Percentiles rank a stretch among this genome's conserved stretches.
Conservation (phyloP, 2,329 filamentous ascomycete genomes). For the Incumbomyces delicatus region DNA sequence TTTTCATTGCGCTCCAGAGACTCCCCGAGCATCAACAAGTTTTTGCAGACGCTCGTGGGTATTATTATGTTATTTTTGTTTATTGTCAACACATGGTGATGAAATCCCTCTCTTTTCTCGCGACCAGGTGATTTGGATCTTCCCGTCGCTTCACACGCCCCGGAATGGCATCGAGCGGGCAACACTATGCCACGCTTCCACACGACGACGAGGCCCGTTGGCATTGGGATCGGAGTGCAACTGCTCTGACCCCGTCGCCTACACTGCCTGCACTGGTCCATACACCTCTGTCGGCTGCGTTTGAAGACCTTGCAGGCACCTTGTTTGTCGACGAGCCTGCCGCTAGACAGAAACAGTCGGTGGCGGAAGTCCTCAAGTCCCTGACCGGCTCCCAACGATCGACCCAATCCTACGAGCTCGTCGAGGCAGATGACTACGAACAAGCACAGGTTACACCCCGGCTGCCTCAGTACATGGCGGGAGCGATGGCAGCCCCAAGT, state of each 20-base stretch:
- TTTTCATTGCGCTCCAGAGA: background rate
- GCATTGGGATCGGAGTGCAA: background rate
- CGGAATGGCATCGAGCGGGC: background rate
- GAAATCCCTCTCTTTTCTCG: too few species aligned
- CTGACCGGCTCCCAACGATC: constrained; percentile 13
- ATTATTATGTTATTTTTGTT: too few species aligned
- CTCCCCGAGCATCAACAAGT: too few species aligned
- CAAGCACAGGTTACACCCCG: constrained; percentile 19
- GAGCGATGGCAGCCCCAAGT: constrained; percentile 3
- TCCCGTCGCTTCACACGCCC: background rate
- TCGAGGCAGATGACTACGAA: constrained; percentile 38
- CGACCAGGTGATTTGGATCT: background rate
- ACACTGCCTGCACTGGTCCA: background rate
- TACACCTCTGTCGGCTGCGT: constrained; percentile 2
- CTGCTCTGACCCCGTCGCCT: background rate
- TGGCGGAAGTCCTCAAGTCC: constrained; percentile 3
- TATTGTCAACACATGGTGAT: too few species aligned
- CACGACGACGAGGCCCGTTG: background rate
- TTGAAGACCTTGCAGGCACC: background rate
- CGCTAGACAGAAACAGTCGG: background rate
- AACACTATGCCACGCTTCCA: background rate
- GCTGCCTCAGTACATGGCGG: background rate
- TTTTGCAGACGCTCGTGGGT: too few species aligned
- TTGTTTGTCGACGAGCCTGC: background rate
- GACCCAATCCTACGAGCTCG: constrained; percentile 33